phyloP scores from a whole-genome alignment of 352 stramenopile species.

The Pythium periplocum region DNA sequence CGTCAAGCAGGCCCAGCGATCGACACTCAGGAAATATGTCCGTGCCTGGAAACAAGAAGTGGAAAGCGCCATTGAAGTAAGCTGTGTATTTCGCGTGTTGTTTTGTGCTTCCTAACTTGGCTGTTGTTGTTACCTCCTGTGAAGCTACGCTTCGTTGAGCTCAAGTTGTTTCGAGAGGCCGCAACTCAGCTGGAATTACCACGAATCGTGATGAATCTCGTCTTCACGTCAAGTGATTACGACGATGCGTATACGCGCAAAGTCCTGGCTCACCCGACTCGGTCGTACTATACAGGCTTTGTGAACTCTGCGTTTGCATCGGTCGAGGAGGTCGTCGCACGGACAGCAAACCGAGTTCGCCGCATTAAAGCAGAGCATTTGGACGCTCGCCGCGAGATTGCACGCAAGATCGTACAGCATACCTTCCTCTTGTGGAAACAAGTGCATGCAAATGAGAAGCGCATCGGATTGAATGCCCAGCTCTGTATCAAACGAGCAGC shows the following conservation, averaged over 20 bases:
- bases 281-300: constrained; percentile 29
- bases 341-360: constrained; percentile 28
- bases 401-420: constrained; percentile 64
- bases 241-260: constrained; percentile 27
- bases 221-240: constrained; percentile 52
- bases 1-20: constrained; percentile 23
- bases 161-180: constrained; percentile 51
- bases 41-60: constrained; percentile 44
- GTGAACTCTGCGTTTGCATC: constrained; percentile 49
- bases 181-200: constrained; percentile 43
- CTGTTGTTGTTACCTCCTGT: neutral
- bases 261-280: constrained; percentile 16
- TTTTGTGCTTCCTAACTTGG: neutral
- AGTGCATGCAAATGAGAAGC: constrained; percentile 35
- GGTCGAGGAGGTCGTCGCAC: constrained; percentile 24
- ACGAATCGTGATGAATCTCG: constrained; percentile 64
- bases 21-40: constrained; percentile 34
- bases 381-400: constrained; percentile 37
- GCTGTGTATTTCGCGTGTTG: neutral
- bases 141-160: constrained; percentile 51
- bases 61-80: constrained; percentile 20
- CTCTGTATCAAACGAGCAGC: constrained; percentile 69
- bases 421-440: constrained; percentile 61
- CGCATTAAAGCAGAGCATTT: constrained; percentile 28
- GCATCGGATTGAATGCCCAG: constrained; percentile 54